These are phyloP conservation scores for Penicillium sclerotiorum DNA, from an alignment of 2,329 filamentous ascomycete genomes.

Conservation along the genomic window DNA sequence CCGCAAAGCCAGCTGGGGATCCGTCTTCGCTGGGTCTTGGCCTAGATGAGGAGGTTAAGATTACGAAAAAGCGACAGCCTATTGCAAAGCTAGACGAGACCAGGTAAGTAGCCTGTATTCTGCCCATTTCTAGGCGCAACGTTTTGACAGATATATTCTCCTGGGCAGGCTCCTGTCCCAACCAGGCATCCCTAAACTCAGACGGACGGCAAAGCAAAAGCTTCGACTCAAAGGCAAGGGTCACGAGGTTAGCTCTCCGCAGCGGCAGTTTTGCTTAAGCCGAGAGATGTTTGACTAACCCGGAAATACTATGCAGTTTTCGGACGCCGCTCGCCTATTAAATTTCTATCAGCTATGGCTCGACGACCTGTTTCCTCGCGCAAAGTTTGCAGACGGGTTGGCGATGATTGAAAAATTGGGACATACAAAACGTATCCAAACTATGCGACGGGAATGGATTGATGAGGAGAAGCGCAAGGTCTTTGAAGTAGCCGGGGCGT, in stretches of 20 bases:
- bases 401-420: constrained; percentile 91
- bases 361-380: constrained; percentile 92
- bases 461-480: constrained; percentile 60
- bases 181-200: constrained; percentile 79
- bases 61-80: constrained; percentile 75
- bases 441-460: constrained; percentile 80
- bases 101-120: constrained; percentile 51
- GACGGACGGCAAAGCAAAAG: constrained; percentile 67
- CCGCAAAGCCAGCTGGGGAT: constrained; percentile 28
- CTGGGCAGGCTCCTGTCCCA: constrained; percentile 79
- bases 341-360: constrained; percentile 96
- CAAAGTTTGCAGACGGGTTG: constrained; percentile 87
- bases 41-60: constrained; percentile 82
- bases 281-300: neutral
- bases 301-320: constrained; percentile 61
- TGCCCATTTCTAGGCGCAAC: too few relatives aligned
- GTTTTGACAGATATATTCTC: too few relatives aligned
- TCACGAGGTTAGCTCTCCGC: constrained; percentile 75
- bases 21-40: constrained; percentile 66
- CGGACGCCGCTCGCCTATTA: constrained; percentile 77
- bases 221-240: constrained; percentile 89
- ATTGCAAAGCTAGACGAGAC: constrained; percentile 85
- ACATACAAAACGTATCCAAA: constrained; percentile 76
- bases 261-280: neutral
- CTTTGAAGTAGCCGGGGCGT: constrained; percentile 1